Evolutionary conservation across 1,139 yeast genomes (phyloP).

Genomic region (Saccharomyces uvarum): DNA sequence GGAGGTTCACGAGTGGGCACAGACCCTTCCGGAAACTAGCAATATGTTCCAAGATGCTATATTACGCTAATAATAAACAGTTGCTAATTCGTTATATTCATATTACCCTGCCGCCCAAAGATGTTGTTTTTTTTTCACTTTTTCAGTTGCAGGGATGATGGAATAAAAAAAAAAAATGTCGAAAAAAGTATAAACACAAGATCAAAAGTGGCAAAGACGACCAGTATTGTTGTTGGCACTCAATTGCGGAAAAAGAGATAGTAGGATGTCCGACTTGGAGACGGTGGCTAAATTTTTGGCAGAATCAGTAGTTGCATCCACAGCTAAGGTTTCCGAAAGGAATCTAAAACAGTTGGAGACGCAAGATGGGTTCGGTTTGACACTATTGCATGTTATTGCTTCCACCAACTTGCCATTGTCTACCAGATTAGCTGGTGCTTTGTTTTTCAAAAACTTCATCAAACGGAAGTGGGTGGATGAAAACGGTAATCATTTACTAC

Average conservation of each 20-base stretch:
- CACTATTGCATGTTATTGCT: slow-evolving; percentile 72
- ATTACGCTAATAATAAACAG: slow-evolving; percentile 22
- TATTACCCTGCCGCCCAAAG: not conserved
- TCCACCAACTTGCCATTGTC: slow-evolving; percentile 46
- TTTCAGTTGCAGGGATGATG: not conserved
- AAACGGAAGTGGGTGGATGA: slow-evolving; percentile 85
- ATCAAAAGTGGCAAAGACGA: not conserved
- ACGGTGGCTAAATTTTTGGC: slow-evolving; percentile 32
- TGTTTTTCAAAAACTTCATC: slow-evolving; percentile 83
- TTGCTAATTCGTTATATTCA: not conserved
- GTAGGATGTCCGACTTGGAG: slow-evolving; percentile 33
- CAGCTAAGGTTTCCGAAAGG: slow-evolving; percentile 56
- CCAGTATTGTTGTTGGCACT: not conserved
- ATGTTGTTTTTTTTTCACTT: not conserved
- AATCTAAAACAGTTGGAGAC: slow-evolving; percentile 54
- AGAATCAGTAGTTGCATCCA: slow-evolving; percentile 36
- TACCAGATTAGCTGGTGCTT: slow-evolving; percentile 78
- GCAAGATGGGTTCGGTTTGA: slow-evolving; percentile 65
- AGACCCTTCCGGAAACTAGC: slow-evolving; percentile 21
- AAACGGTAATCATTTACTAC: slow-evolving; percentile 67
- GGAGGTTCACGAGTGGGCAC: slow-evolving; percentile 1
- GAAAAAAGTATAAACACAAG: not conserved
- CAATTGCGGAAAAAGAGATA: not conserved
- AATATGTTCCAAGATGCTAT: slow-evolving; percentile 32
- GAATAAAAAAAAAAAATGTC: not conserved